A percentile compares a stretch with the other conserved stretches of the same genome.
Evolutionary conservation across 192 early-diverging fungal species (phyloP).

Genomic region (Podila clonocystis): DNA sequence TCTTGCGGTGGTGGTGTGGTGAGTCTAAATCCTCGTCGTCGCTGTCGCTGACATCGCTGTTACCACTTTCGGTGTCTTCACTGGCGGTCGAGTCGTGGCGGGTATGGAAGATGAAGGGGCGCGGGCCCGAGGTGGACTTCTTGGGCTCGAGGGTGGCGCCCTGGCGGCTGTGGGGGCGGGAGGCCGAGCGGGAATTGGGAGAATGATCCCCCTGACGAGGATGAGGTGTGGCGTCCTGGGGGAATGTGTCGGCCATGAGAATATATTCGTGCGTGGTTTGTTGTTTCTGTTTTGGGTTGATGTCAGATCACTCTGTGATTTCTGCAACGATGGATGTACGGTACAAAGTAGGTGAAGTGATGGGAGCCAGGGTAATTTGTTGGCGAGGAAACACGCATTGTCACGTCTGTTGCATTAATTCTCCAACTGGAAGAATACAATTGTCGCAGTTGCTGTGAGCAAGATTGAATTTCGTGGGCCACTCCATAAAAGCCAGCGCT

Average conservation of each 20-base stretch:
- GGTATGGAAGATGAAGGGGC: not conserved
- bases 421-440: too few species aligned
- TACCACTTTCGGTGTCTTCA: not conserved
- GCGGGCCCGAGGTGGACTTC: not conserved
- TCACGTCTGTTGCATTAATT: too few species aligned
- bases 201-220: conserved; percentile 23
- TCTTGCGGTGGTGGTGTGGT: not conserved
- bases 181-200: conserved; percentile 6
- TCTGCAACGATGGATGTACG: too few species aligned
- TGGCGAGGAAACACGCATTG: too few species aligned
- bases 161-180: conserved; percentile 26
- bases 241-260: conserved; percentile 2
- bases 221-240: conserved; percentile 38
- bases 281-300: too few species aligned
- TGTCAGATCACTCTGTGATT: too few species aligned
- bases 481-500: too few species aligned
- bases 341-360: too few species aligned
- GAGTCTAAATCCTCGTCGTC: not conserved
- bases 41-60: not conserved
- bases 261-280: too few species aligned
- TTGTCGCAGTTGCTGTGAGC: too few species aligned
- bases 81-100: not conserved
- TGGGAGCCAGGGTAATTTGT: too few species aligned
- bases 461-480: too few species aligned
- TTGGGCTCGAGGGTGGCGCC: not conserved